phyloP scores from a whole-genome alignment of 2,329 filamentous ascomycete genomes.

The Reticulascus tulasneorum region DNA sequence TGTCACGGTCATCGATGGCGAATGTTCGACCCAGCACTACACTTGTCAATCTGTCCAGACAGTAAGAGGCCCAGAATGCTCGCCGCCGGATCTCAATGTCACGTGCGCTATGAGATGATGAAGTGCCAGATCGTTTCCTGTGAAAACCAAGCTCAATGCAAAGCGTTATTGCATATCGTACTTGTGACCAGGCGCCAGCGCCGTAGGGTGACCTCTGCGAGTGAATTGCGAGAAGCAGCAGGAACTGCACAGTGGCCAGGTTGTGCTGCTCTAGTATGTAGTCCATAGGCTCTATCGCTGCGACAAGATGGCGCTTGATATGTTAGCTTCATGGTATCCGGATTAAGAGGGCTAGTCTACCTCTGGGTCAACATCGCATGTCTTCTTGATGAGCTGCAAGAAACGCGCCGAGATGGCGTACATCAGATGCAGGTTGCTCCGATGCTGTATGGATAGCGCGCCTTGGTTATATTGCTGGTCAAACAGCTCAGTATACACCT shows the following conservation, averaged over 20 bases:
- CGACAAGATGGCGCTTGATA: constrained; percentile 19
- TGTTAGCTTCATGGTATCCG: not conserved
- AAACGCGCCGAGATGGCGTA: constrained; percentile 22
- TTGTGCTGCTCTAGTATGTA: constrained; percentile 27
- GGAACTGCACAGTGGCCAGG: constrained; percentile 25
- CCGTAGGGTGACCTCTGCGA: constrained; percentile 29
- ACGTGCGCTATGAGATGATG: constrained; percentile 1
- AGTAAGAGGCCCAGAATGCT: constrained; percentile 30
- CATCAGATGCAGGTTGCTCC: constrained; percentile 21
- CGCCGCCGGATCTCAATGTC: constrained; percentile 24
- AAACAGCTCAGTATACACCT: constrained; percentile 15
- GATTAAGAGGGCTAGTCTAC: not conserved
- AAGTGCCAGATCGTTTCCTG: constrained; percentile 9
- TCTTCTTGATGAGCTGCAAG: constrained; percentile 19
- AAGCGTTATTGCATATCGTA: constrained; percentile 24
- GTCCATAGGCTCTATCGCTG: constrained; percentile 26
- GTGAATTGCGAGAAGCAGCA: constrained; percentile 28
- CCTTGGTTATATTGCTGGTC: constrained; percentile 15
- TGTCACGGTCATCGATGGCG: constrained; percentile 28
- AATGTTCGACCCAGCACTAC: constrained; percentile 29
- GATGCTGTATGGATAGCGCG: constrained; percentile 16
- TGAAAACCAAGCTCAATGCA: constrained; percentile 29
- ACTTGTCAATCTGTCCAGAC: constrained; percentile 28
- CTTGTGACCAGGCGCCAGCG: constrained; percentile 28
- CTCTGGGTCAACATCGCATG: constrained; percentile 21